phyloP scores from a whole-genome alignment of 257 asterid genomes.

The Fraxinus anomala region DNA sequence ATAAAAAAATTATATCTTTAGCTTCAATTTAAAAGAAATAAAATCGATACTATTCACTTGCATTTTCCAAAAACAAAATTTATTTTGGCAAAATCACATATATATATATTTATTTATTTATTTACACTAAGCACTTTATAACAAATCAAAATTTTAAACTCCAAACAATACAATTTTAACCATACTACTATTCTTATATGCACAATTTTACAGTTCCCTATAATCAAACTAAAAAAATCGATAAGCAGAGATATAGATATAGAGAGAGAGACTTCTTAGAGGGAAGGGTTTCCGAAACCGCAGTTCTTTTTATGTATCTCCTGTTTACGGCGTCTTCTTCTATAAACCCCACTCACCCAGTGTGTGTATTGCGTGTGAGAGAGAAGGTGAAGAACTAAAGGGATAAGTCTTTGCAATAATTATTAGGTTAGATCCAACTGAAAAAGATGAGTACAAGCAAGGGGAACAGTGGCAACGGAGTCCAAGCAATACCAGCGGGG shows the following conservation, averaged over 20 bases:
- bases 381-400: background rate
- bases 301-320: background rate
- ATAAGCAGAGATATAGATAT: background rate
- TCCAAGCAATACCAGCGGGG: conserved; percentile 70
- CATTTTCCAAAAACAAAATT: no score
- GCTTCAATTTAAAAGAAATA: no score
- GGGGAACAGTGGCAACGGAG: conserved; percentile 35
- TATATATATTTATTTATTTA: no score
- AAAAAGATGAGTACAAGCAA: conserved; percentile 5
- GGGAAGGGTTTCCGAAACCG: conserved; percentile 1
- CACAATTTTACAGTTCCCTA: no score
- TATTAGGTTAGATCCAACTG: conserved; percentile 1
- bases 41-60: no score
- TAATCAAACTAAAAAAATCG: background rate
- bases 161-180: no score
- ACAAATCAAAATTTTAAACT: no score
- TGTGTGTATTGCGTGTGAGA: background rate
- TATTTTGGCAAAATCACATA: no score
- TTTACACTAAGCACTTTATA: no score
- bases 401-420: background rate
- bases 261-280: background rate
- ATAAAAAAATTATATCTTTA: no score
- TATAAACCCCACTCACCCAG: background rate
- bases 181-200: no score
- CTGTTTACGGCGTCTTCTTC: background rate